A percentile compares a stretch with the other conserved stretches of the same genome.
These are phyloP conservation scores for Candida awuae DNA, from an alignment of 805 yeast species.

Conservation along the genomic window DNA sequence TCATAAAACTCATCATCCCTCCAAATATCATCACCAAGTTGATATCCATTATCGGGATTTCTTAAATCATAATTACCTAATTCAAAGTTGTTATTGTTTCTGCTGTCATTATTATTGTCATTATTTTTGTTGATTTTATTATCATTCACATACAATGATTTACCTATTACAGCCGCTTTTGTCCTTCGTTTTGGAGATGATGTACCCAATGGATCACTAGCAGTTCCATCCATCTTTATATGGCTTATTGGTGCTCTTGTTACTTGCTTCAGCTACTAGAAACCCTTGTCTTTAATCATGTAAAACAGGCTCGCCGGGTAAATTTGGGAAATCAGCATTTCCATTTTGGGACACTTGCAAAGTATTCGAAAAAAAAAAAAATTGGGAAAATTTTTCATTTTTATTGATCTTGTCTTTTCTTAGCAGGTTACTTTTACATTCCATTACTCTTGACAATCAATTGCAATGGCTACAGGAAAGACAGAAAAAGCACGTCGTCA, in stretches of 20 bases:
- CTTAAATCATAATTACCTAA: not conserved
- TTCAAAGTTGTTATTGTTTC: not conserved
- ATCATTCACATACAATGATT: too few species aligned
- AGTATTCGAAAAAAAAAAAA: too few species aligned
- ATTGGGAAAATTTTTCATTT: not conserved
- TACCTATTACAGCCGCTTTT: not conserved
- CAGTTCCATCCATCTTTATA: not conserved
- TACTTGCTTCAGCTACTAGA: not conserved
- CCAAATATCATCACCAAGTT: not conserved
- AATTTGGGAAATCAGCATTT: too few species aligned
- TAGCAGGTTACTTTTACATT: not conserved
- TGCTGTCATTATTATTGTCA: too few species aligned
- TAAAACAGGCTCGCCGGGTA: too few species aligned
- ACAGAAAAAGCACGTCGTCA: conserved; percentile 83
- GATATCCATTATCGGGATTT: not conserved
- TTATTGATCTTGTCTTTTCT: not conserved
- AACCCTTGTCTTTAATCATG: too few species aligned
- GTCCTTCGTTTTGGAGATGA: conserved; percentile 4
- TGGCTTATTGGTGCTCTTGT: too few species aligned
- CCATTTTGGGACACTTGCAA: not conserved
- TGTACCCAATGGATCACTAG: not conserved
- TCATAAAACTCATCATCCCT: not conserved
- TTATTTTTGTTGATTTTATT: too few species aligned
- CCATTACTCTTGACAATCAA: too few species aligned
- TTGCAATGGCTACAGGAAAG: conserved; percentile 81